Conservation (phyloP, 768 basidiomycete genomes). For the Tremella fuciformis region DNA sequence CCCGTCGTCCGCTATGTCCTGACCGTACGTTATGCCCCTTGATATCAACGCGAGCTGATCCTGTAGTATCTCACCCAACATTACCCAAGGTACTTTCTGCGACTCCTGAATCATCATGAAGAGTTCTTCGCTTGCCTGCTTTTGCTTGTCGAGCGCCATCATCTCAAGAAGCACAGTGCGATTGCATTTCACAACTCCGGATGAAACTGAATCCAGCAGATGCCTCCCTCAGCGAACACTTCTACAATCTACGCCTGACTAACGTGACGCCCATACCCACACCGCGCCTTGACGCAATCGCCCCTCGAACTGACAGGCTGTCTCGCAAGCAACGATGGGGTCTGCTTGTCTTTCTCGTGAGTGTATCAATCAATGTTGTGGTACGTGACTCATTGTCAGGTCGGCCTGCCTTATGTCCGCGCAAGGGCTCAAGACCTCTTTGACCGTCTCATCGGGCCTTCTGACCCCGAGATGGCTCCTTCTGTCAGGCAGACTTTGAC, state of each 20-base stretch:
- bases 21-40: conserved; percentile 60
- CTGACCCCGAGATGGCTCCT: conserved; percentile 65
- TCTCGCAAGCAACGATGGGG: conserved; percentile 66
- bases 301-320: conserved; percentile 47
- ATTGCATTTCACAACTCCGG: not conserved
- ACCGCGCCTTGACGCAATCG: conserved; percentile 28
- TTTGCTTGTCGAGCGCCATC: conserved; percentile 85
- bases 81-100: conserved; percentile 86
- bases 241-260: conserved; percentile 67
- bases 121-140: conserved; percentile 89
- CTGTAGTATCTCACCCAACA: conserved; percentile 85
- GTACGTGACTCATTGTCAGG: conserved; percentile 54
- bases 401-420: conserved; percentile 82
- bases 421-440: conserved; percentile 87
- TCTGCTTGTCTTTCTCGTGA: conserved; percentile 75
- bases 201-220: conserved; percentile 56
- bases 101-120: conserved; percentile 89
- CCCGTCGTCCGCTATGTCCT: conserved; percentile 93
- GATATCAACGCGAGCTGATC: not conserved
- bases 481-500: conserved; percentile 9
- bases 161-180: conserved; percentile 80
- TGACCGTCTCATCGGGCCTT: conserved; percentile 81
- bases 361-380: conserved; percentile 36
- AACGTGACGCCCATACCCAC: conserved; percentile 15
- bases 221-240: conserved; percentile 92